Base-by-base conservation (phyloP, 2,329 filamentous ascomycete species). In the Dactylonectria macrodidyma region DNA sequence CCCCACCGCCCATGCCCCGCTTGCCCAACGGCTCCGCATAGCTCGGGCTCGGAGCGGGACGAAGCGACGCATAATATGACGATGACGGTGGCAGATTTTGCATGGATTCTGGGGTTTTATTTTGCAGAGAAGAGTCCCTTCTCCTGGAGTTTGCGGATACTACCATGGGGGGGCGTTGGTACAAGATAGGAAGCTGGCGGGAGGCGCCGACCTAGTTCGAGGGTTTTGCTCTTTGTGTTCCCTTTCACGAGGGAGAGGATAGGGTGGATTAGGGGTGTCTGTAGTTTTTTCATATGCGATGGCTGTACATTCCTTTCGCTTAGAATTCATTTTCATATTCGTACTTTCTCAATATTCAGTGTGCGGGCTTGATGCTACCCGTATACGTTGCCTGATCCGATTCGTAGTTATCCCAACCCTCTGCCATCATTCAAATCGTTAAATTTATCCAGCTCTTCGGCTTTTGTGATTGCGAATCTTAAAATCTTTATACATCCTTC, bases 1-100 rank as follows among this genome's bases (percentile, higher is more conserved):
- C 69, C 9, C 76, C 80, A 61, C 82, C 83, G 19, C 77, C 82
- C 50, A 76, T 85, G 54, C 83, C 87, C n/a, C 76, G 80, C 50
- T 69, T 88, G 58, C 85, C 86, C 34, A 82, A 83, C 67, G 80
- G 81, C 14, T 70, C 74, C 59, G 73, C 78, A 59, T 81, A 77
- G 70, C n/a, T 26, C 48, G 12, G 58, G 38, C 67, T 41, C 12
- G 52, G n/a, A 63, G 14, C 8, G 5, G 8, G 16, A 44, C 47
- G 55, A 58, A 57, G 22, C 44, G 52, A 63, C 60, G 50, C 36
- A 48, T 34, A 11, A 44, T 58, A 71, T 26, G 66, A 69, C 8
- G 55, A 66, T 51, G 52, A 36, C 5, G 69, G 67, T 48, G 56
- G 51, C 60, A 30, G 61, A 60, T 12, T 57, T 63, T 62, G 63